Evolutionary conservation across 805 yeast genomes (phyloP), one percentile per base, ranked within the genome.

Genomic region (Yarrowia sp.): DNA sequence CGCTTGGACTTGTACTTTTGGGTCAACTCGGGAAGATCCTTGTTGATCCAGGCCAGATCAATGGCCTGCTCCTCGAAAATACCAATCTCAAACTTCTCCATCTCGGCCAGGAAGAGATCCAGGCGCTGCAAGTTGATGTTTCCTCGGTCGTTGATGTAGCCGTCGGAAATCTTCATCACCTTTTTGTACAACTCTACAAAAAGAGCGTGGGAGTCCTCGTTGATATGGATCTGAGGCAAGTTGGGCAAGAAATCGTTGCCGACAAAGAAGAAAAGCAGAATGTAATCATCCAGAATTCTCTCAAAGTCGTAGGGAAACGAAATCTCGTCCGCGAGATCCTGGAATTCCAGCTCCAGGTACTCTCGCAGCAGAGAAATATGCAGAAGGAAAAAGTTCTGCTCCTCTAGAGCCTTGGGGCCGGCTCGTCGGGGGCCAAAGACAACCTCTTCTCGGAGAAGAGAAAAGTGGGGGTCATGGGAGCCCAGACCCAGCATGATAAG

Each of bases 191-290:
- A 88, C 67, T 87, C 90, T 70, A 95, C 80, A 71, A 95, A 81
- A 32, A 92, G 82, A n/a, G 98, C 97, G 79, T 95, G 89, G 0
- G 98, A 99, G 70, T 98, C 98, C 70, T 92, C 95, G 73, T 92
- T 92, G 69, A 95, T 82, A 74, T 90, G 92, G 70, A 95, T 81
- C 75, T 92, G 96, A 0, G 99, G 99, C 70, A 96, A 82, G 74
- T 95, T 90, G 26, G 99, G 99, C 72, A 95, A 82, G 85, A 95
- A 95, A 82, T 95, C 99, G 73, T 95, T 95, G 71, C 99, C 99
- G 70, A 95, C 90, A 67, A 95, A 96, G 73, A 90, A 92, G 87
- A 91, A 84, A 71, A 93, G 88, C 67, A 95, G 80, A 68, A 95
- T 90, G 70, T 93, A 91, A 75, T 95, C 99, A 76, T 95, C 99